Percentiles rank a stretch among this genome's conserved stretches.
These are phyloP conservation scores for Tetrastigma voinierianum DNA, from an alignment of 164 flowering plant genomes.

Conservation along the genomic window DNA sequence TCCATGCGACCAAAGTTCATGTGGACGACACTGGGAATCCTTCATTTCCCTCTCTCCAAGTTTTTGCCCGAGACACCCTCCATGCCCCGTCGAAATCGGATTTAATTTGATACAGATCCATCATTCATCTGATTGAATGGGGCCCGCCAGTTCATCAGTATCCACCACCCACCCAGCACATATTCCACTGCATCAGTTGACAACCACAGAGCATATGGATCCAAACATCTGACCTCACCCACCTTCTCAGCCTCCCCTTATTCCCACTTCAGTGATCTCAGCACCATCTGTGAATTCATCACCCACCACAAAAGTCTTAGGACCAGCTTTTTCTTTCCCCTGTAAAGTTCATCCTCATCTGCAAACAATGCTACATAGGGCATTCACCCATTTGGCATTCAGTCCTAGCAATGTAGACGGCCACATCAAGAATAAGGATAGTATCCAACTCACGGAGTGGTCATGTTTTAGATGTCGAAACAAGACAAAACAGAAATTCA, in stretches of 20 bases:
- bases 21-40: slow-evolving; percentile 2
- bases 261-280: not conserved
- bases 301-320: not conserved
- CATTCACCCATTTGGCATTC: slow-evolving; percentile 26
- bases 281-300: not conserved
- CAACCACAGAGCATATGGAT: not conserved
- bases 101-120: too few relatives aligned
- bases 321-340: not conserved
- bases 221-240: slow-evolving; percentile 2
- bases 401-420: slow-evolving; percentile 36
- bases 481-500: not conserved
- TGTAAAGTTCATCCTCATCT: not conserved
- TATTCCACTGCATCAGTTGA: not conserved
- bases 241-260: not conserved
- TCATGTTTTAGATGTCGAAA: slow-evolving; percentile 7
- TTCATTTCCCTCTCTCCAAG: not conserved
- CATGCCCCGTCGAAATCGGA: not conserved
- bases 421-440: slow-evolving; percentile 49
- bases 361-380: slow-evolving; percentile 27
- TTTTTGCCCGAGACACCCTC: not conserved
- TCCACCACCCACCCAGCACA: not conserved
- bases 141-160: not conserved
- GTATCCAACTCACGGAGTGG: too few relatives aligned
- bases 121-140: too few relatives aligned
- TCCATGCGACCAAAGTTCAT: slow-evolving; percentile 12